Evolutionary conservation across 2,329 filamentous ascomycete species (phyloP).

Genomic region (Sporothrix humicola): DNA sequence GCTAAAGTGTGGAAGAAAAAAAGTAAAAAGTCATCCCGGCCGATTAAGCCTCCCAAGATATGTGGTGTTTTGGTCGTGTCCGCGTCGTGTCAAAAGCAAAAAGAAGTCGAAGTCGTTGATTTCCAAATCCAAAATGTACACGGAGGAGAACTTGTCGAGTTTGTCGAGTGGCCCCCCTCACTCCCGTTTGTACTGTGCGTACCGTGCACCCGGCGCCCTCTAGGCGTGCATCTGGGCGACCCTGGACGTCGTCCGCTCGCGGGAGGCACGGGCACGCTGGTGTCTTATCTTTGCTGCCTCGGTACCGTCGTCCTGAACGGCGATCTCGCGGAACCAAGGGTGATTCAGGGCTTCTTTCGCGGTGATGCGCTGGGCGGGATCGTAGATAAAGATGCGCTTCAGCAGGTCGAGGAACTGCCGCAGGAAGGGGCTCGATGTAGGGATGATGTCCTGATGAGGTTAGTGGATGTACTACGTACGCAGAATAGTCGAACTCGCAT

Average conservation of each 20-base stretch:
- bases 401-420: conserved; percentile 68
- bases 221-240: conserved; percentile 7
- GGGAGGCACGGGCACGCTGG: conserved; percentile 47
- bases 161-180: not conserved
- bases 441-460: conserved; percentile 71
- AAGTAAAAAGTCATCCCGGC: not conserved
- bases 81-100: conserved; percentile 14
- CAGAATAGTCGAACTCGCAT: too few relatives aligned
- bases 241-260: conserved; percentile 27
- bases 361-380: conserved; percentile 68
- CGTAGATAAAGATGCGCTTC: conserved; percentile 71
- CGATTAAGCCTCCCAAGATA: conserved; percentile 15
- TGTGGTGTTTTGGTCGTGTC: conserved; percentile 12
- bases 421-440: conserved; percentile 63
- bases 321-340: conserved; percentile 70
- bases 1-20: not conserved
- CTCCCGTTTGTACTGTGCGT: not conserved
- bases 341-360: conserved; percentile 70
- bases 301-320: conserved; percentile 69
- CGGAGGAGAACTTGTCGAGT: not conserved
- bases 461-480: not conserved
- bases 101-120: not conserved
- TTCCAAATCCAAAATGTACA: not conserved
- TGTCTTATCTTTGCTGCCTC: conserved; percentile 69
- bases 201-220: not conserved